phyloP scores from a whole-genome alignment of 2,329 filamentous ascomycete genomes.

The Cladophialophora carrionii region DNA sequence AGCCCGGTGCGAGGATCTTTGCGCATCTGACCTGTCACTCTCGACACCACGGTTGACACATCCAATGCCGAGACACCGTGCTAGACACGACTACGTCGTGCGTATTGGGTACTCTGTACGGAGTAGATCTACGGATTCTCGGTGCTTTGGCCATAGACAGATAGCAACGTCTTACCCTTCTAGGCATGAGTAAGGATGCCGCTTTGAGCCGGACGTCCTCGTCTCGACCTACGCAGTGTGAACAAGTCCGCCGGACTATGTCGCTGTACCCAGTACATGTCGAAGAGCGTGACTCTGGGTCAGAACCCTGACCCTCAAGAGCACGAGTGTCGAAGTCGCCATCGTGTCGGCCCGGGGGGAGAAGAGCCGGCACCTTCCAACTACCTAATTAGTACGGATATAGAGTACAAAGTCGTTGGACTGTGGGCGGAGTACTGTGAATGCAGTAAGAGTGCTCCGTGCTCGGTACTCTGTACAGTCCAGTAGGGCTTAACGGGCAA shows the following conservation, averaged over 20 bases:
- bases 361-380: too few species aligned
- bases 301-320: too few species aligned
- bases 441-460: not conserved
- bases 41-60: not conserved
- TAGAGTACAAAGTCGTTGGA: too few species aligned
- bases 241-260: too few species aligned
- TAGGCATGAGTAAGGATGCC: constrained; percentile 9
- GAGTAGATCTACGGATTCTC: not conserved
- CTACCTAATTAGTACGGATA: too few species aligned
- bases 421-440: not conserved
- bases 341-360: too few species aligned
- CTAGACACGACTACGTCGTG: too few species aligned
- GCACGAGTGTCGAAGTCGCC: too few species aligned
- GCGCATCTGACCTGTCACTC: not conserved
- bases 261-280: too few species aligned
- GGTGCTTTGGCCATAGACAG: not conserved
- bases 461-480: not conserved
- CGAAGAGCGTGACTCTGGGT: too few species aligned
- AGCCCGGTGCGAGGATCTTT: too few species aligned
- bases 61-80: not conserved
- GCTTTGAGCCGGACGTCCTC: not conserved
- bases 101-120: not conserved
- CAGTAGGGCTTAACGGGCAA: not conserved
- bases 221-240: too few species aligned
- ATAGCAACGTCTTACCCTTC: not conserved